Percentiles rank a stretch among this genome's conserved stretches.
Evolutionary conservation across 805 yeast genomes (phyloP).

Genomic region (Schwanniomyces polymorphus): DNA sequence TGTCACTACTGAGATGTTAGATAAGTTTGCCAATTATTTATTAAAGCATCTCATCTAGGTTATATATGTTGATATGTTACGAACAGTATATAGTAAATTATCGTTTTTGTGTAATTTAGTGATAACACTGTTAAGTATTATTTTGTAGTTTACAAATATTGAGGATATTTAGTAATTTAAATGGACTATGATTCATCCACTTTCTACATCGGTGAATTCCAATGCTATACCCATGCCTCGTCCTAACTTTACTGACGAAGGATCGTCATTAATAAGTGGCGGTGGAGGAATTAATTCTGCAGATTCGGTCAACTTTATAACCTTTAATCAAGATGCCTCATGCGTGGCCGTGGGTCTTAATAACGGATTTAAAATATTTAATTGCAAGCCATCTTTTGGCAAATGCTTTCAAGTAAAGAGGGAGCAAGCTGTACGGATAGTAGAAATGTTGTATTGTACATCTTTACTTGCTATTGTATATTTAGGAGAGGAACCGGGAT

Average conservation of each 20-base stretch:
- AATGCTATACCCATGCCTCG: background rate
- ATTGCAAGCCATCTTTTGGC: conserved; percentile 56
- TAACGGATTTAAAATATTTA: conserved; percentile 69
- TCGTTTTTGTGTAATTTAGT: background rate
- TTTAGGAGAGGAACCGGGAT: conserved; percentile 65
- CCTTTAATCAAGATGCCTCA: conserved; percentile 85
- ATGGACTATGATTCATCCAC: background rate
- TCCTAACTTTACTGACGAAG: conserved; percentile 7
- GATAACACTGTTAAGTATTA: background rate
- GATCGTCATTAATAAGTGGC: conserved; percentile 8
- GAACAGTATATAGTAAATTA: background rate
- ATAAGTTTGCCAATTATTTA: conserved; percentile 32
- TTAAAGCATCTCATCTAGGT: conserved; percentile 7
- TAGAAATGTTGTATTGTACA: conserved; percentile 90
- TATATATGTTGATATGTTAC: background rate
- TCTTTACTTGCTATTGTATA: conserved; percentile 85
- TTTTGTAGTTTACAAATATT: background rate
- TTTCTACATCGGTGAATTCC: background rate
- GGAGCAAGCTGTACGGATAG: conserved; percentile 61
- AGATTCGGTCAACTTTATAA: conserved; percentile 38
- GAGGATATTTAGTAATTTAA: background rate
- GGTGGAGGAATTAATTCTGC: conserved; percentile 7
- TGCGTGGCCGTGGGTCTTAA: conserved; percentile 77
- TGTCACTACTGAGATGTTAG: conserved; percentile 33
- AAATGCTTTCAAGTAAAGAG: conserved; percentile 32